Percentiles rank a stretch among this genome's conserved stretches.
phyloP scores from a whole-genome alignment of 108 stramenopile species.

The Cyclotella atomus region DNA sequence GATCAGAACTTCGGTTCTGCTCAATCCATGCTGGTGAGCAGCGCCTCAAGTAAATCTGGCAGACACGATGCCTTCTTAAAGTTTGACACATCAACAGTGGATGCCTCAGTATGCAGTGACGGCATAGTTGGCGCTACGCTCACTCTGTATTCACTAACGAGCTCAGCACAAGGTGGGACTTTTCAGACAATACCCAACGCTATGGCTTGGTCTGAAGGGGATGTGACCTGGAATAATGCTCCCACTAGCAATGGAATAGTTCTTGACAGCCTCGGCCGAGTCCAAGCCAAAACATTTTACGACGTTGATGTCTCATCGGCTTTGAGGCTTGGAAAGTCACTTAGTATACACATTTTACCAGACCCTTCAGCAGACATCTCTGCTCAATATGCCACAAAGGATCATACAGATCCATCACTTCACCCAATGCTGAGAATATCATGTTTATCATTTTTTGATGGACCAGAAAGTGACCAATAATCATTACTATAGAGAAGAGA shows the following conservation, averaged over 20 bases:
- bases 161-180: constrained; percentile 28
- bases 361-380: background rate
- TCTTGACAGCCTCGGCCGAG: constrained; percentile 8
- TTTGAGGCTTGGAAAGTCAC: constrained; percentile 19
- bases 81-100: constrained; percentile 29
- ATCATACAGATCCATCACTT: constrained; percentile 21
- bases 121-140: constrained; percentile 20
- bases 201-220: constrained; percentile 24
- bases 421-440: constrained; percentile 25
- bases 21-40: constrained; percentile 26
- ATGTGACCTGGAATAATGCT: constrained; percentile 32
- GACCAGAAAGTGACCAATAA: background rate
- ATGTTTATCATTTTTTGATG: constrained; percentile 10
- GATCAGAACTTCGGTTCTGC: constrained; percentile 27
- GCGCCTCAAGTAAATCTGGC: constrained; percentile 28
- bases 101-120: constrained; percentile 22
- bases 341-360: constrained; percentile 28
- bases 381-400: constrained; percentile 34
- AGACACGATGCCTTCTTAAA: constrained; percentile 20
- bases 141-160: constrained; percentile 21
- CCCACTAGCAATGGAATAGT: constrained; percentile 34
- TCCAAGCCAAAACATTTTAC: constrained; percentile 29
- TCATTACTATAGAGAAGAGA: too few relatives aligned
- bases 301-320: constrained; percentile 40
- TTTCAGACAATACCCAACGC: constrained; percentile 21